A percentile compares a stretch with the other conserved stretches of the same genome.
phyloP scores from a whole-genome alignment of 495 filamentous ascomycete genomes.

The Daldinia vernicosa region DNA sequence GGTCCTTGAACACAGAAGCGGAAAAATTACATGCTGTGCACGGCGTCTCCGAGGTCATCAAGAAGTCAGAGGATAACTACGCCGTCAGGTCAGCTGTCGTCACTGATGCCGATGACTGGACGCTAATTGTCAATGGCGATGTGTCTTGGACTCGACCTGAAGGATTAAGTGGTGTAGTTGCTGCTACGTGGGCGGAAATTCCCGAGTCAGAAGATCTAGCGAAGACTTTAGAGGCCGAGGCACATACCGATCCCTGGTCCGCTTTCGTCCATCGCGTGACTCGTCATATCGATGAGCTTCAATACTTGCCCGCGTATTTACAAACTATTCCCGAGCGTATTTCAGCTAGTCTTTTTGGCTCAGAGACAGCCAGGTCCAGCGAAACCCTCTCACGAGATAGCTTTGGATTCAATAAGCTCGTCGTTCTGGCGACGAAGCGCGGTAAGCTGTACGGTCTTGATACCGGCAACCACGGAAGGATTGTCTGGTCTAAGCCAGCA shows the following conservation, averaged over 20 bases:
- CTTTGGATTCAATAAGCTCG: constrained; percentile 88
- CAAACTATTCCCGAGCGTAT: constrained; percentile 70
- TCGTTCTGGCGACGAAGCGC: constrained; percentile 79
- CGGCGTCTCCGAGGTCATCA: constrained; percentile 83
- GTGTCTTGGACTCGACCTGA: constrained; percentile 83
- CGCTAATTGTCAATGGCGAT: constrained; percentile 83
- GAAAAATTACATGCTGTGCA: constrained; percentile 61
- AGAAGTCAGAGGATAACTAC: constrained; percentile 67
- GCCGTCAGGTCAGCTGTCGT: constrained; percentile 80
- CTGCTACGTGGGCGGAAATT: constrained; percentile 81
- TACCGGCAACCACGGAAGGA: constrained; percentile 73
- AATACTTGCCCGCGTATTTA: constrained; percentile 79
- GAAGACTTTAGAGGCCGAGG: constrained; percentile 83
- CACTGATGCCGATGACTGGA: constrained; percentile 78
- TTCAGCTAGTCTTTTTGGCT: constrained; percentile 72
- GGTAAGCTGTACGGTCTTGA: constrained; percentile 84
- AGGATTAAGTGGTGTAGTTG: constrained; percentile 75
- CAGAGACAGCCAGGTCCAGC: constrained; percentile 55
- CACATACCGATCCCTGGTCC: constrained; percentile 75
- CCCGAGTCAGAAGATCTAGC: constrained; percentile 76
- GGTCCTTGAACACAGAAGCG: constrained; percentile 61
- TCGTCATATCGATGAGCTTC: constrained; percentile 81
- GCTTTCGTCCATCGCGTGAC: constrained; percentile 90
- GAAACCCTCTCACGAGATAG: constrained; percentile 70
- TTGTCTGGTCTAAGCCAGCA: constrained; percentile 77